Evolutionary conservation across 2,329 filamentous ascomycete species (phyloP), one percentile per base, ranked within the genome.

Genomic region (Pseudopithomyces chartarum): DNA sequence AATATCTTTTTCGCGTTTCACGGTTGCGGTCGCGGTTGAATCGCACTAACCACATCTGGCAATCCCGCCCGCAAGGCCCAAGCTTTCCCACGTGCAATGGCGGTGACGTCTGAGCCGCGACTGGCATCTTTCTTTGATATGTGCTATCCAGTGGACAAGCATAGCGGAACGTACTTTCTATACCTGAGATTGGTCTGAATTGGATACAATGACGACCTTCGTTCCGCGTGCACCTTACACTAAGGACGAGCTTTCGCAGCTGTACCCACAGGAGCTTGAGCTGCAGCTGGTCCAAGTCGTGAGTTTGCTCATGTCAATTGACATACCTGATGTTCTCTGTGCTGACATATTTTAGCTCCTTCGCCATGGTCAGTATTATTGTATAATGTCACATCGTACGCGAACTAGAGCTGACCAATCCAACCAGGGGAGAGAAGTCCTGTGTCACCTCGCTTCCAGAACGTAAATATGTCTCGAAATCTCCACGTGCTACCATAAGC

Each of bases 201-300:
- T 11, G 33, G 53, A 7, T 26, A 60, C 29, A 20, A 98, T 98
- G 94, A 90, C 93, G 12, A 89, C 89, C 39, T 83, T 96, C 43
- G 78, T 84, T 43, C 91, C 91, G 47, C 86, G 91, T 55, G 80
- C 84, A 55, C 87, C 91, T 0, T 98, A 98, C 79, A 87, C 89
- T 43, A 80, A 87, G 63, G 88, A 91, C 57, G 93, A 98, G 83
- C 85, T 98, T 48, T 81, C 84, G 42, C 81, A 82, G 68, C 87
- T 98, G 57, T 99, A 97, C 79, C 95, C 95, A 1, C 78, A 87
- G 54, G 81, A 84, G 43, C 82, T 99, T 57, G 85, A 94, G 73
- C 86, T 99, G 34, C 90, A 95, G 73, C 86, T 95, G 58, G 95
- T 98, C 48, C 95, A 99, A 79, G 84, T 98, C 67, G 84, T 88